These are phyloP conservation scores for Penicillium concentricum DNA, from an alignment of 2,329 filamentous ascomycete genomes.

Conservation along the genomic window DNA sequence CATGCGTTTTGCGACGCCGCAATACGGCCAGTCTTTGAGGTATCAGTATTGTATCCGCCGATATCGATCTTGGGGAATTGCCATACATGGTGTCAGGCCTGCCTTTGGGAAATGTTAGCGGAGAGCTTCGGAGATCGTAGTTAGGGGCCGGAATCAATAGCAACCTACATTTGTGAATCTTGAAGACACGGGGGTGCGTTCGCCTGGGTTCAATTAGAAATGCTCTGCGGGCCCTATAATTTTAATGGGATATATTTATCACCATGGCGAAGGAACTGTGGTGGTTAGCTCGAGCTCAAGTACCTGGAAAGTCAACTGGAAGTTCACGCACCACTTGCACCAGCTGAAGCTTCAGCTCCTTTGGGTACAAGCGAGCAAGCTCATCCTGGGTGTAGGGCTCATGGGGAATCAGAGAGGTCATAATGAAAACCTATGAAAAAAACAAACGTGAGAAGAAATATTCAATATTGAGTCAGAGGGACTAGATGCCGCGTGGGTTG, in stretches of 20 bases:
- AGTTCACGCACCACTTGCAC: conserved; percentile 76
- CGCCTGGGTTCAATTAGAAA: conserved; percentile 45
- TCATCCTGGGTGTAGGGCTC: conserved; percentile 77
- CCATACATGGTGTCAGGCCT: conserved; percentile 50
- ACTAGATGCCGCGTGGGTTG: no score
- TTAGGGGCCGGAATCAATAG: not conserved
- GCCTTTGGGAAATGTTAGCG: conserved; percentile 36
- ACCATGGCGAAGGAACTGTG: conserved; percentile 69
- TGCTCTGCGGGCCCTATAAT: not conserved
- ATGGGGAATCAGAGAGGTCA: conserved; percentile 76
- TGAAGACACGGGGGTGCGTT: conserved; percentile 78
- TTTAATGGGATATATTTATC: conserved; percentile 41
- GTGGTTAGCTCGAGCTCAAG: conserved; percentile 18
- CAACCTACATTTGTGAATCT: conserved; percentile 72
- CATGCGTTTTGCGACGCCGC: conserved; percentile 71
- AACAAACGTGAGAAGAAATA: no score
- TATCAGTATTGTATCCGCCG: conserved; percentile 16
- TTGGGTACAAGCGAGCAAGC: conserved; percentile 76
- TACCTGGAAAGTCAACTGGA: no score
- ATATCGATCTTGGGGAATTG: not conserved
- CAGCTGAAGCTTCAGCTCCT: conserved; percentile 74
- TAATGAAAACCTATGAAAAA: no score
- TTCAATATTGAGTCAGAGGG: no score
- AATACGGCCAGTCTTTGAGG: conserved; percentile 78
- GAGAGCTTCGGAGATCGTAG: not conserved